Evolutionary conservation across 169 alveolate genomes (phyloP).

Genomic region (Eimeria sp.): DNA sequence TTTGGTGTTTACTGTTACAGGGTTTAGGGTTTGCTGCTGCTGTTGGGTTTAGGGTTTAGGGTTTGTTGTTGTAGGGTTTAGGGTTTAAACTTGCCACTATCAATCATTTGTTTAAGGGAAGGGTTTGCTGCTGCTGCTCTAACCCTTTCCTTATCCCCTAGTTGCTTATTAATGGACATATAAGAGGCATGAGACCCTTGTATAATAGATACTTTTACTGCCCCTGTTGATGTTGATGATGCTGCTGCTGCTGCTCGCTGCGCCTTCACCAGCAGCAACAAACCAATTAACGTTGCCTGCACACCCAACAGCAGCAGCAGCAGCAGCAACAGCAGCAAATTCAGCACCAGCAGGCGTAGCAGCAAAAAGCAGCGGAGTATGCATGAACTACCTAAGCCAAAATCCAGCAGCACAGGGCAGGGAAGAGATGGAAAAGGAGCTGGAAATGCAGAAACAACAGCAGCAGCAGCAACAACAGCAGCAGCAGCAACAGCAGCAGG

Average conservation of each 20-base stretch:
- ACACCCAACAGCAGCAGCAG: conserved; percentile 27
- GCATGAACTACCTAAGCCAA: too few species aligned
- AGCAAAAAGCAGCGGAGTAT: neutral
- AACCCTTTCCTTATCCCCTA: conserved; percentile 98
- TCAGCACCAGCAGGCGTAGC: neutral
- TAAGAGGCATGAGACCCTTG: conserved; percentile 93
- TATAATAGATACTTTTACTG: conserved; percentile 85
- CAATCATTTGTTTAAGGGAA: conserved; percentile 59
- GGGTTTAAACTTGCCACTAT: conserved; percentile 65
- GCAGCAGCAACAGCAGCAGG: conserved; percentile 7
- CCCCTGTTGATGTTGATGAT: neutral
- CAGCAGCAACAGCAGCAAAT: neutral
- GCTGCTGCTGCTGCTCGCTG: conserved; percentile 88
- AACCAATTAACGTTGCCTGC: conserved; percentile 98
- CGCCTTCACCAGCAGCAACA: conserved; percentile 96
- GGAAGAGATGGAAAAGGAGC: neutral
- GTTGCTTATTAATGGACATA: conserved; percentile 95
- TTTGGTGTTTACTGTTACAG: neutral
- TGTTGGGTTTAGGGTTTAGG: conserved; percentile 10
- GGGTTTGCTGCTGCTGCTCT: conserved; percentile 97
- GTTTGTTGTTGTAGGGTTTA: conserved; percentile 16
- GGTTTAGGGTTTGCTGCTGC: neutral
- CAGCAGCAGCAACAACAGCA: neutral
- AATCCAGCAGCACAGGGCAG: neutral
- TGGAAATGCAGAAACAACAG: neutral